These are phyloP conservation scores for Chlorella sorokiniana DNA, from an alignment of 139 green algal genomes.

Conservation along the genomic window DNA sequence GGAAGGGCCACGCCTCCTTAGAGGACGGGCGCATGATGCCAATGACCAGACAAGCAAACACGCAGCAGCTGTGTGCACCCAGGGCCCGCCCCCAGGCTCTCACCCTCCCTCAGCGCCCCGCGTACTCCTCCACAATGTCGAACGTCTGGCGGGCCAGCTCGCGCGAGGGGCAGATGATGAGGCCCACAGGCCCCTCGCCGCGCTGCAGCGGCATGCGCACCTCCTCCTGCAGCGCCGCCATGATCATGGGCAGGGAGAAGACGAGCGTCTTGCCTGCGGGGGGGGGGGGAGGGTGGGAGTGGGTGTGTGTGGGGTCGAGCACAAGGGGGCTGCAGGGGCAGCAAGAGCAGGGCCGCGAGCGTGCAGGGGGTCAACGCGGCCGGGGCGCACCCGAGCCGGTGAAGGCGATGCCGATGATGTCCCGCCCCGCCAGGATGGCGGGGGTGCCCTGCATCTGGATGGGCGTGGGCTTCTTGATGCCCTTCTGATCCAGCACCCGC, in stretches of 20 bases:
- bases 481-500: conserved; percentile 73
- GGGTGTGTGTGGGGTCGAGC: neutral
- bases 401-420: conserved; percentile 99
- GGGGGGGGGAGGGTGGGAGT: neutral
- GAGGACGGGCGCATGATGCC: neutral
- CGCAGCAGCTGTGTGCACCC: neutral
- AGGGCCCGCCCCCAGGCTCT: neutral
- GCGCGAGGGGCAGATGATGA: conserved; percentile 93
- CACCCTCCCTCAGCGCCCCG: conserved; percentile 25
- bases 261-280: conserved; percentile 92
- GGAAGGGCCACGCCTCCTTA: no score
- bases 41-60: neutral
- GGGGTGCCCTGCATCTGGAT: conserved; percentile 97
- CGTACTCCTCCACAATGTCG: conserved; percentile 74
- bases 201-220: conserved; percentile 56
- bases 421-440: conserved; percentile 87
- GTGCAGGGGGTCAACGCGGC: neutral
- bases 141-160: conserved; percentile 94
- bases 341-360: neutral
- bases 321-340: neutral
- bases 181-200: conserved; percentile 88
- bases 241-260: conserved; percentile 92
- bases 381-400: conserved; percentile 71
- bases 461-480: conserved; percentile 90
- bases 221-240: conserved; percentile 81